phyloP scores from a whole-genome alignment of 2,329 filamentous ascomycete genomes.

The Stagonosporopsis chrysanthemi region DNA sequence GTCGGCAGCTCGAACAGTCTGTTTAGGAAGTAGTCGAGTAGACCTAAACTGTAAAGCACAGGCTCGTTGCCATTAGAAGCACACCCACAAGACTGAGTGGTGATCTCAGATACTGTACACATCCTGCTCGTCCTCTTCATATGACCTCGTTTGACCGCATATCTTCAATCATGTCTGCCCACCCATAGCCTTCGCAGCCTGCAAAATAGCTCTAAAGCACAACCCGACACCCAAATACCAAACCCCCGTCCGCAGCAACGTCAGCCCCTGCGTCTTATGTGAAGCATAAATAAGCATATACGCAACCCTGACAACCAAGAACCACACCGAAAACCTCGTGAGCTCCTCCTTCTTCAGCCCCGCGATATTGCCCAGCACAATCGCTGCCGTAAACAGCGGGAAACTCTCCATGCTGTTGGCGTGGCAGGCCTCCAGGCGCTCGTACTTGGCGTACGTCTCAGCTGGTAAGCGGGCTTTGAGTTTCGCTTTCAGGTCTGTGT shows the following conservation, averaged over 20 bases:
- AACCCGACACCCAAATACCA: constrained; percentile 29
- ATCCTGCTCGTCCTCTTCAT: background rate
- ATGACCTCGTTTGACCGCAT: background rate
- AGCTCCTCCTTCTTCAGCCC: constrained; percentile 44
- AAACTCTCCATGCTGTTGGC: constrained; percentile 57
- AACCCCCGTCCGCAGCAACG: constrained; percentile 28
- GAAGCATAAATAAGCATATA: constrained; percentile 52
- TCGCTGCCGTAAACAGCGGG: constrained; percentile 54
- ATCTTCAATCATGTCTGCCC: background rate
- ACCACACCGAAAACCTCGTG: constrained; percentile 47
- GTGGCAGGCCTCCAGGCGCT: constrained; percentile 56
- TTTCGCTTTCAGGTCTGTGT: constrained; percentile 41
- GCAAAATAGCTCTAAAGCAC: constrained; percentile 34
- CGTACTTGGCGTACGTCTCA: constrained; percentile 51
- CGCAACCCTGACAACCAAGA: constrained; percentile 45
- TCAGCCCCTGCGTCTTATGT: constrained; percentile 33
- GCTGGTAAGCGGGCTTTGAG: constrained; percentile 50
- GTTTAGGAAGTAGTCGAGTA: constrained; percentile 25
- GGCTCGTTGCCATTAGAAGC: background rate
- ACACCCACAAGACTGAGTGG: background rate
- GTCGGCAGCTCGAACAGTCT: constrained; percentile 40
- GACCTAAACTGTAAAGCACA: background rate
- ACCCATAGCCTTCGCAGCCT: constrained; percentile 34
- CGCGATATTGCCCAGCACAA: constrained; percentile 55
- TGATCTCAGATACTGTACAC: background rate